Evolutionary conservation across 2,329 filamentous ascomycete species (phyloP).

Genomic region (Fusarium bulbicola): DNA sequence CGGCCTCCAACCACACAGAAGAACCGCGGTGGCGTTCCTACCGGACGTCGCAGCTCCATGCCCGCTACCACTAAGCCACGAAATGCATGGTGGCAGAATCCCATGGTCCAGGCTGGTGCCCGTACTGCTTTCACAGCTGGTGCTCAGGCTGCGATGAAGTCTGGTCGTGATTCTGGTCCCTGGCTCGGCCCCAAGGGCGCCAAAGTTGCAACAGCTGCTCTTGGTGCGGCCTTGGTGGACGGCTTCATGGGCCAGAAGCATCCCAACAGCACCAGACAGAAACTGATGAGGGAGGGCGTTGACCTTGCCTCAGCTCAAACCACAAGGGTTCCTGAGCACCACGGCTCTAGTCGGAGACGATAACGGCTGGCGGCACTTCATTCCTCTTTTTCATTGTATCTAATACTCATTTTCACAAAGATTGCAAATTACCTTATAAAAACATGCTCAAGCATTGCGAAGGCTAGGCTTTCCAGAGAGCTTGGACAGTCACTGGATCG

Average conservation of each 20-base stretch:
- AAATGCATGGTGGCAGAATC: conserved; percentile 50
- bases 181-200: conserved; percentile 61
- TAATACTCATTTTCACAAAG: not conserved
- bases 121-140: conserved; percentile 59
- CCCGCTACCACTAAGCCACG: conserved; percentile 41
- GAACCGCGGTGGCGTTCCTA: conserved; percentile 18
- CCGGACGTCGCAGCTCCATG: conserved; percentile 47
- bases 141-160: conserved; percentile 58
- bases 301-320: conserved; percentile 36
- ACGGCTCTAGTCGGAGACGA: not conserved
- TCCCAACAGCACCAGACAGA: conserved; percentile 39
- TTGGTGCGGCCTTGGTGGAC: conserved; percentile 60
- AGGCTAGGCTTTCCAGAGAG: not conserved
- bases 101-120: conserved; percentile 52
- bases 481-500: not conserved
- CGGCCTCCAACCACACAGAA: conserved; percentile 35
- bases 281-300: conserved; percentile 40
- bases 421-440: not conserved
- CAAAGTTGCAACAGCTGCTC: conserved; percentile 58
- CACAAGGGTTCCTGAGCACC: not conserved
- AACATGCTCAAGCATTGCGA: not conserved
- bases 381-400: not conserved
- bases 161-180: conserved; percentile 54
- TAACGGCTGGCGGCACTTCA: not conserved
- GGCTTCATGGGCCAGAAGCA: conserved; percentile 53